Conservation (phyloP, 2,329 filamentous ascomycete species). For the Neopestalotiopsis clavispora region DNA sequence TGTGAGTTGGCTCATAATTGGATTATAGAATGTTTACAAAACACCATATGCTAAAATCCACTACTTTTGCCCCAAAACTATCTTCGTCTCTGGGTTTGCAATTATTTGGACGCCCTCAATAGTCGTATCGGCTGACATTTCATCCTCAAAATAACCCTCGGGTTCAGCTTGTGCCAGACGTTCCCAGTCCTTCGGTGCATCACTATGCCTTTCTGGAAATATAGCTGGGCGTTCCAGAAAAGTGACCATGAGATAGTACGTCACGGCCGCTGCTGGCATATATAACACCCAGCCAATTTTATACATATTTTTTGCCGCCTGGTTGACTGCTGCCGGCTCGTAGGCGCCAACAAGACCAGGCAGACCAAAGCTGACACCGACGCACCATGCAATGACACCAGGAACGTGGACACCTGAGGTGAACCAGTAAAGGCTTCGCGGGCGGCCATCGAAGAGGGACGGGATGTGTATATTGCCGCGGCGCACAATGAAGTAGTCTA, state of each 20-base stretch:
- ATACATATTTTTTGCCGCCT: slow-evolving; percentile 2
- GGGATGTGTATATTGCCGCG: slow-evolving; percentile 3
- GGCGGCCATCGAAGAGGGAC: not conserved
- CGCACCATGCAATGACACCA: not conserved
- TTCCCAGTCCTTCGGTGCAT: not conserved
- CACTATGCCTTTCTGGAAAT: not conserved
- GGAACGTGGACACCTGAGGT: not conserved
- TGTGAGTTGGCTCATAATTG: too few species aligned
- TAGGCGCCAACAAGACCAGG: slow-evolving; percentile 14
- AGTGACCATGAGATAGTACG: not conserved
- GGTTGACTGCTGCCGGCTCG: not conserved
- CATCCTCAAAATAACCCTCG: too few species aligned
- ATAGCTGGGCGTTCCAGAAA: not conserved
- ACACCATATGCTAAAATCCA: too few species aligned
- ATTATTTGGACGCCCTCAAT: too few species aligned
- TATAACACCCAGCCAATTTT: not conserved
- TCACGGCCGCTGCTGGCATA: not conserved
- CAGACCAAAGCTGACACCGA: slow-evolving; percentile 13
- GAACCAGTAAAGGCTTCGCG: slow-evolving; percentile 1
- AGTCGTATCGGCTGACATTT: too few species aligned
- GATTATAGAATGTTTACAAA: too few species aligned
- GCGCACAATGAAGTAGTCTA: not conserved
- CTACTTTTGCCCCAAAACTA: too few species aligned
- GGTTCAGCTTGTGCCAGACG: too few species aligned
- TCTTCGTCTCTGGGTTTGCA: too few species aligned